Conservation (phyloP, 352 stramenopile genomes). For the Globisporangium recalcitrans region DNA sequence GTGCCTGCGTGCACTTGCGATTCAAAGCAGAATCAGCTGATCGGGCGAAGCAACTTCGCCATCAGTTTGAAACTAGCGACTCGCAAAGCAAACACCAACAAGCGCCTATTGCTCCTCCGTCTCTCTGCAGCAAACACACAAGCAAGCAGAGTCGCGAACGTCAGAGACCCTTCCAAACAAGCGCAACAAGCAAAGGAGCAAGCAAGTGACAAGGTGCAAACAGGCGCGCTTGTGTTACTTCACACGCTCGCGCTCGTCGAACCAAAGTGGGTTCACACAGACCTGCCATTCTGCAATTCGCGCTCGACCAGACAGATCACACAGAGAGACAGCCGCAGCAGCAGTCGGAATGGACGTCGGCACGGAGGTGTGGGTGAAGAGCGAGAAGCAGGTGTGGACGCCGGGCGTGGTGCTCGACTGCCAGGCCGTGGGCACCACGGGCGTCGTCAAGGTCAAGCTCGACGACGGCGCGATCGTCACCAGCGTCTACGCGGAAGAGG, state of each 20-base stretch:
- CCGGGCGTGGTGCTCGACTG: constrained; percentile 65
- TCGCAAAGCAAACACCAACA: not conserved
- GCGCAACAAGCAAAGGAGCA: not conserved
- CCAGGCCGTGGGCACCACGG: constrained; percentile 32
- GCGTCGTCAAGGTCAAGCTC: constrained; percentile 43
- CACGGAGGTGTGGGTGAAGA: constrained; percentile 78
- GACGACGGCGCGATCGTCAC: constrained; percentile 34
- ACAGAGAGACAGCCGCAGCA: not conserved
- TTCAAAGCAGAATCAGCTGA: not conserved
- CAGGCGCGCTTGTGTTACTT: constrained; percentile 10
- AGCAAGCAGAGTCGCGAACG: not conserved
- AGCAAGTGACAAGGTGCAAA: not conserved
- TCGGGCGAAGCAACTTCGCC: not conserved
- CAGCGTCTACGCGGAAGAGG: constrained; percentile 29
- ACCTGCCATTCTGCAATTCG: not conserved
- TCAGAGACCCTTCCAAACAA: constrained; percentile 7
- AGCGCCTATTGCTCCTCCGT: not conserved
- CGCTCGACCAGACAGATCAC: not conserved
- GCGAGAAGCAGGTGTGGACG: constrained; percentile 57
- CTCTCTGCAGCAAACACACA: not conserved
- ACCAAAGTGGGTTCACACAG: not conserved
- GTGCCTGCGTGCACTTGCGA: not conserved
- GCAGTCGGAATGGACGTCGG: constrained; percentile 60
- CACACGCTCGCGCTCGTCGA: not conserved
- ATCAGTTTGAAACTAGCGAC: constrained; percentile 4